A percentile compares a stretch with the other conserved stretches of the same genome.
Evolutionary conservation across 805 yeast species (phyloP).

Genomic region (Debaryomyces hansenii): DNA sequence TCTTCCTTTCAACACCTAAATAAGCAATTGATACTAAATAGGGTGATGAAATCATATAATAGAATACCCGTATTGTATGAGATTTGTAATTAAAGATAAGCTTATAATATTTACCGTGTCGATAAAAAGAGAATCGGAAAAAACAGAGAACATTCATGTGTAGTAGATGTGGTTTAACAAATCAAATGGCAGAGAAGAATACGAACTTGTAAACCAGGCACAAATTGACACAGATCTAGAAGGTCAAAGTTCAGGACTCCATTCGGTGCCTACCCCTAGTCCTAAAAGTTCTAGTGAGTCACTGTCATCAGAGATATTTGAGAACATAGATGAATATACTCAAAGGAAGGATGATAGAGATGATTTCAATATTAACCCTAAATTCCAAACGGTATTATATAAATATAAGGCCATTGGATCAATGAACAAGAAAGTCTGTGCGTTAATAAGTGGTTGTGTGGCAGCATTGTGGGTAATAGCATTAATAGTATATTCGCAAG

Average conservation of each 20-base stretch:
- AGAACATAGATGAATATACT: conserved; percentile 23
- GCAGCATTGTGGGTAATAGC: conserved; percentile 26
- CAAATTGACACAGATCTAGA: neutral
- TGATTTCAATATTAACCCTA: conserved; percentile 20
- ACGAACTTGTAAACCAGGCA: conserved; percentile 19
- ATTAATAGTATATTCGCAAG: conserved; percentile 26
- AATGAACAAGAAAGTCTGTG: conserved; percentile 1
- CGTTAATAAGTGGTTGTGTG: conserved; percentile 1
- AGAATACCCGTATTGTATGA: too few relatives aligned
- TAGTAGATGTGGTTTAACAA: conserved; percentile 1
- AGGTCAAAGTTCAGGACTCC: neutral
- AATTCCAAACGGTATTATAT: conserved; percentile 20
- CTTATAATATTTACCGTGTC: too few relatives aligned
- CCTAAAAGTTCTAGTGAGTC: conserved; percentile 13
- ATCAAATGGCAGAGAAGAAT: conserved; percentile 11
- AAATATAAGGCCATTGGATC: conserved; percentile 14
- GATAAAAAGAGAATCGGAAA: too few relatives aligned
- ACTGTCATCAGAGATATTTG: conserved; percentile 27
- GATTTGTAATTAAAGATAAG: too few relatives aligned
- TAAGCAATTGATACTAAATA: too few relatives aligned
- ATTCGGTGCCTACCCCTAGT: neutral
- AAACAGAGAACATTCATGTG: too few relatives aligned
- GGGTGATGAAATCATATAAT: too few relatives aligned
- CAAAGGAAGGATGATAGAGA: conserved; percentile 10
- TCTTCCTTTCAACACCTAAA: too few relatives aligned